Evolutionary conservation across 2,329 filamentous ascomycete genomes (phyloP).

Genomic region (Phyllosticta ampelicida): DNA sequence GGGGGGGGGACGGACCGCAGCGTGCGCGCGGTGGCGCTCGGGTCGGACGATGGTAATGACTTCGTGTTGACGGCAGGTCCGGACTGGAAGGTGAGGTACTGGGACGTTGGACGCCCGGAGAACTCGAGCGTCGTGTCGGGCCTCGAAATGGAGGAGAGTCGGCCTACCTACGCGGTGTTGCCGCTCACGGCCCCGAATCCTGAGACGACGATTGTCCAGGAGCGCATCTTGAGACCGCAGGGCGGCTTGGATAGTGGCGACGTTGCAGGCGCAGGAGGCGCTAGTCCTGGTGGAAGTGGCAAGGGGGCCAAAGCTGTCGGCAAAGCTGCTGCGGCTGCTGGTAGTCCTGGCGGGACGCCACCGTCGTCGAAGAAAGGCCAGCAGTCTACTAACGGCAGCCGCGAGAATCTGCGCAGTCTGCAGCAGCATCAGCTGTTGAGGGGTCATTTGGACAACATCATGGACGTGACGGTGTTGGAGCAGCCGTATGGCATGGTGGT

Average conservation of each 20-base stretch:
- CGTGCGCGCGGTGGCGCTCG: conserved; percentile 65
- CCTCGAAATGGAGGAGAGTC: conserved; percentile 35
- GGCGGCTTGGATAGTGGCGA: background rate
- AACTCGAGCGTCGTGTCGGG: conserved; percentile 74
- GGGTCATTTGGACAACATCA: conserved; percentile 77
- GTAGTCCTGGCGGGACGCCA: background rate
- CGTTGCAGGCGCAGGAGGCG: background rate
- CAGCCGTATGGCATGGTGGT: conserved; percentile 86
- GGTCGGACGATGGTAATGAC: conserved; percentile 60
- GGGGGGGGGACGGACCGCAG: conserved; percentile 46
- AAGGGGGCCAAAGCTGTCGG: background rate
- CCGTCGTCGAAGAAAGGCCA: conserved; percentile 2
- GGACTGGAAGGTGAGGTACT: conserved; percentile 86
- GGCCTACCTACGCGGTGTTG: conserved; percentile 1
- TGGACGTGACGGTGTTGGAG: conserved; percentile 82
- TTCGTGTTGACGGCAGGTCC: conserved; percentile 82
- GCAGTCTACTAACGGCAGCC: background rate
- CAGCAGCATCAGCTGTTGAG: conserved; percentile 80
- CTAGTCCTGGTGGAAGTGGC: background rate
- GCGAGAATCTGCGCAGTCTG: conserved; percentile 38
- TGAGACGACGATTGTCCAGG: conserved; percentile 7
- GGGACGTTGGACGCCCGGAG: conserved; percentile 74
- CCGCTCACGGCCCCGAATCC: conserved; percentile 7
- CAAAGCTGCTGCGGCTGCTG: background rate
- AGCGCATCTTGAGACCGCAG: conserved; percentile 4